Evolutionary conservation across 805 yeast genomes (phyloP), one percentile per base, ranked within the genome.

Genomic region (Myxozyma monticola): DNA sequence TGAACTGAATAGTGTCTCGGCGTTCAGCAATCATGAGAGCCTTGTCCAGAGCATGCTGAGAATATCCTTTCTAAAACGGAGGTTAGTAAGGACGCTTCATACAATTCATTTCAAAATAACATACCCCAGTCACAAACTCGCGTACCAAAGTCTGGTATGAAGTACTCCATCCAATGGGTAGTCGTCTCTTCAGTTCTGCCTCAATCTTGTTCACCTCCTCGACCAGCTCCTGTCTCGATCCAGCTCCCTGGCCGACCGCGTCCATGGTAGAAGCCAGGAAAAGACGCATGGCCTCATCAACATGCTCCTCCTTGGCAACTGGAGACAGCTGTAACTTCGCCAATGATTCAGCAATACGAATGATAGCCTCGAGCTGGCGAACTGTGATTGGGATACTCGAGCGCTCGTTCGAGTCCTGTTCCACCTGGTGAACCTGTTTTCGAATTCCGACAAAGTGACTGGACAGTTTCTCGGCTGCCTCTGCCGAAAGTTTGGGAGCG

Each of bases 201-300:
- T 90, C 96, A 47, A 93, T 87, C 62, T 76, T 77, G 57, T 80
- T 77, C 39, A 91, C 88, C 63, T 90, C 93, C 33, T 78, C 77
- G 40, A 81, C 77, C 4, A 78, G 72, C 60, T 73, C 74, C 14
- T 50, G 53, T 6, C 61, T 39, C 12, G 59, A 54, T 36, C 76
- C 78, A 37, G 78, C 78, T 33, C 83, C 84, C 64, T 81, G 84
- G 40, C 77, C 79, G 9, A 88, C 91, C 0, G 99, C 99, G 65
- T 90, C 90, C 95, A 93, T 89, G 0, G 99, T 93, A 1, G 99
- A 93, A 0, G 99, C 97, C 54, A 87, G 87, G 70, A 93, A 93
- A 55, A 93, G 73, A 62, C 99, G 74, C 55, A 93, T 87, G 0
- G 98, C 97, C 66, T 93, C 99, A 62, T 88, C 91, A 25, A 93